Percentiles rank a stretch among this genome's conserved stretches.
Evolutionary conservation across 2,329 filamentous ascomycete species (phyloP).

Genomic region (Claviceps digitariae): DNA sequence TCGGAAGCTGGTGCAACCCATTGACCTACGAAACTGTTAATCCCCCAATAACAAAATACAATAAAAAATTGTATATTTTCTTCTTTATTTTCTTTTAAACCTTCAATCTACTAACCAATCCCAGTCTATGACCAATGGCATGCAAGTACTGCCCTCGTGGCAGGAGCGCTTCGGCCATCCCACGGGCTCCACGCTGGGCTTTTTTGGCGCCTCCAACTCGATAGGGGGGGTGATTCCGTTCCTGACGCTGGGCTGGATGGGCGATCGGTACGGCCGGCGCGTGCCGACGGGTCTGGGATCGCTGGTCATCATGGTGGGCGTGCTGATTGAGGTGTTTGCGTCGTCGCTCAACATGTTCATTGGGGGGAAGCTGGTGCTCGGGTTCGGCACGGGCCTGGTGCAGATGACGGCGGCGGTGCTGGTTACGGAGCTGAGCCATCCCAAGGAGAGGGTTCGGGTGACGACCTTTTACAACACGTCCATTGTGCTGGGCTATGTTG

Average conservation of each 20-base stretch:
- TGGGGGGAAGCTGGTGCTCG: slow-evolving; percentile 24
- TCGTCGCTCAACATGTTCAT: slow-evolving; percentile 24
- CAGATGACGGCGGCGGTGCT: slow-evolving; percentile 29
- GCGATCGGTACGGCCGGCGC: slow-evolving; percentile 21
- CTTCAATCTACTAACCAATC: background rate
- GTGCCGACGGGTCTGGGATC: slow-evolving; percentile 23
- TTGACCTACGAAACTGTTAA: too few species aligned
- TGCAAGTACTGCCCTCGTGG: slow-evolving; percentile 24
- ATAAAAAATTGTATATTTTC: too few species aligned
- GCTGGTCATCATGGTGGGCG: slow-evolving; percentile 24
- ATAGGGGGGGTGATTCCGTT: slow-evolving; percentile 27
- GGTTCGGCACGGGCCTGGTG: slow-evolving; percentile 22
- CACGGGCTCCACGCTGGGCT: slow-evolving; percentile 22
- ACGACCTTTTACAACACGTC: slow-evolving; percentile 27
- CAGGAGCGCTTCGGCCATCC: slow-evolving; percentile 25
- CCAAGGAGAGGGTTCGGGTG: slow-evolving; percentile 24
- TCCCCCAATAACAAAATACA: too few species aligned
- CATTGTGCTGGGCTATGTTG: slow-evolving; percentile 25
- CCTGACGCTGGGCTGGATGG: slow-evolving; percentile 22
- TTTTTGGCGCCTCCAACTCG: slow-evolving; percentile 25
- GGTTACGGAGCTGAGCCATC: slow-evolving; percentile 28
- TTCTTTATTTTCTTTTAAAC: background rate
- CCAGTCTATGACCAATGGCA: slow-evolving; percentile 26
- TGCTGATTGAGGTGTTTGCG: slow-evolving; percentile 22
- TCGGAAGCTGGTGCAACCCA: too few species aligned